These are phyloP conservation scores for Solanum lycopersicoides DNA, from an alignment of 257 asterid species.

Conservation along the genomic window DNA sequence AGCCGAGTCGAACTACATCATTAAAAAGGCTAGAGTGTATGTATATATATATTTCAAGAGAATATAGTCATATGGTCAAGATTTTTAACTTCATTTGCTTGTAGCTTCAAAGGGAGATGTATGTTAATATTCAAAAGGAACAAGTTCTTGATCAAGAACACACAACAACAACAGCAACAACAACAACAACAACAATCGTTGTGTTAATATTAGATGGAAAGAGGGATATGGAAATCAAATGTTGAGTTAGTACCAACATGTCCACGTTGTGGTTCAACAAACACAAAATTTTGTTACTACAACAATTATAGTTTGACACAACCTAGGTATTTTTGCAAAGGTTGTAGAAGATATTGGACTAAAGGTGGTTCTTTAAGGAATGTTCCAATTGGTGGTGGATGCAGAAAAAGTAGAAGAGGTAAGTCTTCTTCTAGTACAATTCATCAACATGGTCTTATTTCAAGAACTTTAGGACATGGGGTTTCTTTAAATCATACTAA, in stretches of 20 bases:
- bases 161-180: neutral
- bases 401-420: conserved; percentile 22
- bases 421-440: neutral
- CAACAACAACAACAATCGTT: neutral
- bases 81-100: neutral
- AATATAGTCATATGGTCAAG: neutral
- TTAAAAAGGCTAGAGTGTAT: neutral
- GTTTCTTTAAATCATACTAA: neutral
- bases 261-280: conserved; percentile 70
- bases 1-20: neutral
- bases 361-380: conserved; percentile 79
- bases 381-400: conserved; percentile 75
- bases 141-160: neutral
- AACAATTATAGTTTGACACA: conserved; percentile 79
- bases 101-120: neutral
- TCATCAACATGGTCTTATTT: neutral
- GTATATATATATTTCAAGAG: neutral
- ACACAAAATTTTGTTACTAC: conserved; percentile 82
- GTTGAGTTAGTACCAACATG: conserved; percentile 47
- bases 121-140: neutral
- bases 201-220: conserved; percentile 33
- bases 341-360: conserved; percentile 78
- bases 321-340: conserved; percentile 73
- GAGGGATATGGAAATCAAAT: conserved; percentile 38
- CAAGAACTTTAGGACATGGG: conserved; percentile 2